Base-by-base conservation (phyloP, 768 basidiomycete species). In the Mycena capillaripes region DNA sequence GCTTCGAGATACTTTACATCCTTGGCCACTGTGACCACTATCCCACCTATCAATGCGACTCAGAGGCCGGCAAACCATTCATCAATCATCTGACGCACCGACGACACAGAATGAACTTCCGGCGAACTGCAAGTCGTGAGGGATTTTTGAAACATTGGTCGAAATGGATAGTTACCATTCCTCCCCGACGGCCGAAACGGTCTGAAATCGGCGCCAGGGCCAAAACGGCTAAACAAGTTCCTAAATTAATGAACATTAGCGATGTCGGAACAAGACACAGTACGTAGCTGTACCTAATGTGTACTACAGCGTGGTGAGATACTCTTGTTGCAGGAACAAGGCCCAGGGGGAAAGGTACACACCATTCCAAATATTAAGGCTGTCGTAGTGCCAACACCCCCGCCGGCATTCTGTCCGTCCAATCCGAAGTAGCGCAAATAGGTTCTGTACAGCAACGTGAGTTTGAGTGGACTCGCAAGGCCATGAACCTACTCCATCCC, bases 291-390 rank as follows among this genome's bases (percentile, higher is more conserved):
- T 72, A 79, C 86, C 85, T 66, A 87, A 84, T 9, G 84, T 82
- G 70, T 86, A 86, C 86, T 87, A 53, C 29, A 21, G 56, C 36
- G 16, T 4, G 11, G 48, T 50, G 29, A 52, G 58, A 21, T 38
- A 56, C 17, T 55, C 21, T n/a, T n/a, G 50, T n/a, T 48, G 44
- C 50, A 42, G 66, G 59, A 36, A 50, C 59, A 29, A 56, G 29
- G 32, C 19, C 53, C 53, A 34, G 34, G 53, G 29, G n/a, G n/a
- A 32, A 52, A 59, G 58, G 38, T 12, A 75, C 82, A 66, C 59
- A 86, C 86, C 53, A 87, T 86, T 46, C 84, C 86, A 68, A 86
- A 86, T 29, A 87, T 86, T 44, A 87, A 79, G 2, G 84, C 86
- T 0, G 86, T 86, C 29, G 78, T 80, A 1, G 84, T 83, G 10